These are phyloP conservation scores for Apiospora phragmitis DNA, from an alignment of 2,329 filamentous ascomycete genomes.

Conservation along the genomic window DNA sequence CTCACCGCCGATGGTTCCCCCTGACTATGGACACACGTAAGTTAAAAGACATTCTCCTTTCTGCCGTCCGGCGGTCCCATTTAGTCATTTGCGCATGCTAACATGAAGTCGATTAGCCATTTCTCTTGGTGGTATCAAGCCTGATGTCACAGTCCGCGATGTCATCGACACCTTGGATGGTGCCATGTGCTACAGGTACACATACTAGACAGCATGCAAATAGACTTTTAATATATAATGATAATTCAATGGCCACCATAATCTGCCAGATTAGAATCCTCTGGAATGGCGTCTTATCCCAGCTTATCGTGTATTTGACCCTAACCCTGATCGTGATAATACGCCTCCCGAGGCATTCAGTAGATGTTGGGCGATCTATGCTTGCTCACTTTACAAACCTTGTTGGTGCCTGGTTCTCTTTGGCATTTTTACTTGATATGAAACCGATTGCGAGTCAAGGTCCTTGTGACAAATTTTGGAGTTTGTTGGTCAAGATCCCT, in stretches of 20 bases:
- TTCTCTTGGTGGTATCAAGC: slow-evolving; percentile 6
- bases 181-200: slow-evolving; percentile 12
- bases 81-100: slow-evolving; percentile 7
- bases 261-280: background rate
- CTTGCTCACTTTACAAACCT: no score
- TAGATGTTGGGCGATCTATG: background rate
- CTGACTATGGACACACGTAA: slow-evolving; percentile 13
- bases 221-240: background rate
- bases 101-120: background rate
- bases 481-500: no score
- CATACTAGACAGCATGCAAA: background rate
- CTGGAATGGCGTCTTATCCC: background rate
- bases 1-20: slow-evolving; percentile 5
- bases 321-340: background rate
- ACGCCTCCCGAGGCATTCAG: background rate
- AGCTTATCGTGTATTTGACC: background rate
- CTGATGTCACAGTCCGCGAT: slow-evolving; percentile 10
- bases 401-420: no score
- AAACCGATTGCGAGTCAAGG: no score
- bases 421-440: no score
- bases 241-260: background rate
- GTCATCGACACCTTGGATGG: slow-evolving; percentile 9
- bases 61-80: background rate
- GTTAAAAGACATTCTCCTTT: background rate
- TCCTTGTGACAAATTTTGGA: no score